A percentile compares a stretch with the other conserved stretches of the same genome.
phyloP scores from a whole-genome alignment of 2,329 filamentous ascomycete genomes.

The Epichloe amarillans region DNA sequence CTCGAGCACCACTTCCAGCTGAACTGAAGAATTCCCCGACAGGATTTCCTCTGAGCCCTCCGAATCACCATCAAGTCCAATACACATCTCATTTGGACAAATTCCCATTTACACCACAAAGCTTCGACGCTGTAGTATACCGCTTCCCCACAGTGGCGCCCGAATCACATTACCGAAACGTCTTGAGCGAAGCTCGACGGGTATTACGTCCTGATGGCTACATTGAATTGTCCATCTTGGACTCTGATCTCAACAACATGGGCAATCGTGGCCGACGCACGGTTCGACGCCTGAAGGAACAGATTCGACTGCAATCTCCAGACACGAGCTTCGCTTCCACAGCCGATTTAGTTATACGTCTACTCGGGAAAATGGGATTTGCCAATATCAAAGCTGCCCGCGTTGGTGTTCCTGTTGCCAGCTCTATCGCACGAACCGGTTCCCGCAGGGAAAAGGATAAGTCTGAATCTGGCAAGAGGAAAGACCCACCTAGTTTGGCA shows the following conservation, averaged over 20 bases:
- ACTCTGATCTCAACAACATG: conserved; percentile 74
- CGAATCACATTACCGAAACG: conserved; percentile 54
- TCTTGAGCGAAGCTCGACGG: conserved; percentile 62
- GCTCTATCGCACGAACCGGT: conserved; percentile 25
- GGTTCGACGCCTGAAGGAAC: conserved; percentile 58
- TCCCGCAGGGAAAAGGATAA: conserved; percentile 8
- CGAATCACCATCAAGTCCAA: conserved; percentile 65
- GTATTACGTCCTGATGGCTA: conserved; percentile 67
- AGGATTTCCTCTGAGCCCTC: conserved; percentile 41
- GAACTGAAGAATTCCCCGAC: conserved; percentile 28
- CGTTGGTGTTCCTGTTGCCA: conserved; percentile 63
- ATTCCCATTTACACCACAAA: conserved; percentile 64
- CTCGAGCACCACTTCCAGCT: conserved; percentile 36
- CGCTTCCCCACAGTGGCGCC: conserved; percentile 62
- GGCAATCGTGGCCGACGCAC: conserved; percentile 56
- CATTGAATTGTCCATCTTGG: conserved; percentile 66
- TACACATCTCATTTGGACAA: conserved; percentile 48
- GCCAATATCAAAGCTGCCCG: conserved; percentile 60
- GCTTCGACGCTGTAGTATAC: conserved; percentile 63
- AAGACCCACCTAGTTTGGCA: conserved; percentile 43
- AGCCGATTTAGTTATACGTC: conserved; percentile 47
- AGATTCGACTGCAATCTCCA: conserved; percentile 47
- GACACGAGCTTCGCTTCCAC: conserved; percentile 47
- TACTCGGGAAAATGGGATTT: conserved; percentile 58
- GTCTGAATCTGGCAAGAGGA: conserved; percentile 15